Base-by-base conservation (phyloP, 2,329 filamentous ascomycete species). In the Thelonectria discophora region DNA sequence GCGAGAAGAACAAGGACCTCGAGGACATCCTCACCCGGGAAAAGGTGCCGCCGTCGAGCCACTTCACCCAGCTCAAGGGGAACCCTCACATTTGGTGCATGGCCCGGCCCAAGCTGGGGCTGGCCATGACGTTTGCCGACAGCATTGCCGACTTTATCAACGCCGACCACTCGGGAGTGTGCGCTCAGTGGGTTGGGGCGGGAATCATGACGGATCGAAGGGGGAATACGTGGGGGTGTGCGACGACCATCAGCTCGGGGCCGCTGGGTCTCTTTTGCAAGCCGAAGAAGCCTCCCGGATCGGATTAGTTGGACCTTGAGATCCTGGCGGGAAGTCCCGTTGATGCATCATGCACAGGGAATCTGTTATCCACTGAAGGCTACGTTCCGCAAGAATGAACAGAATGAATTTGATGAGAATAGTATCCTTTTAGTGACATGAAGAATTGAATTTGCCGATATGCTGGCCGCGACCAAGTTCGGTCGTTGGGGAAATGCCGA, bases 161-260 rank as follows among this genome's bases (percentile, higher is more conserved):
- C 24, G 32, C 9, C 32, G 32, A 56, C 5, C 37, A 43, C 21
- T 20, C 27, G 4, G 43, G 34, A 1, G 37, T 60, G 5, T 65
- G 63, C 40, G 32, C 15, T 4, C 47, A 46, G 15, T 39, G 55
- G 30, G 53, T 67, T 27, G 65, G 63, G 2, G 65, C 65, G 9
- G 65, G 65, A 7, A 67, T 67, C 20, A 52, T 67, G 60, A 46
- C 46, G 13, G 65, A 66, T 30, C 30, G 40, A 3, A 43, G 50
- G 2, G 39, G 32, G 18, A 39, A 46, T 15, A 65, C 60, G 27
- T 67, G 65, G 65, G 65, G 51, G 27, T 67, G 65, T 42, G 65
- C 56, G 17, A 65, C 63, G 20, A 66, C 50, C 3, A 55, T 55
- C 20, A 32, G 32, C 18, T n/a, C n/a, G 4, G 64, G 64, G 7